These are phyloP conservation scores for Takakia lepidozioides DNA, from an alignment of 225 moss, liverwort and hornwort species.

Conservation along the genomic window DNA sequence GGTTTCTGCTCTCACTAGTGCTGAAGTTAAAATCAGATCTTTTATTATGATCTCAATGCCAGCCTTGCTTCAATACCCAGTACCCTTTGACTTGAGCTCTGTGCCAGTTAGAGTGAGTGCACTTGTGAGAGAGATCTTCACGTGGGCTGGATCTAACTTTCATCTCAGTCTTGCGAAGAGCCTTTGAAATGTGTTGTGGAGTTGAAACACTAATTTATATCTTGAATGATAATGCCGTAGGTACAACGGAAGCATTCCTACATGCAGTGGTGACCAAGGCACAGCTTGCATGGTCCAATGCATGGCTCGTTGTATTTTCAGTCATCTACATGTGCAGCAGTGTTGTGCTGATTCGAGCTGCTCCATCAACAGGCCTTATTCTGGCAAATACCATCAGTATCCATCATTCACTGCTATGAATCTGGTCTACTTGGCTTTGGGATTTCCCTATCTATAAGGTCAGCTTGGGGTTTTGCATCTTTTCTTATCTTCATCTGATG, in stretches of 20 bases:
- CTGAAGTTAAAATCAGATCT: too few relatives aligned
- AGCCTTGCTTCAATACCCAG: too few relatives aligned
- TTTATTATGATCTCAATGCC: not conserved
- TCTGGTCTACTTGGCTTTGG: too few relatives aligned
- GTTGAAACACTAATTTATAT: not conserved
- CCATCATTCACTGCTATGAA: constrained; percentile 23
- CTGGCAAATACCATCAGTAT: constrained; percentile 86
- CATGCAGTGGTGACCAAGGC: constrained; percentile 85
- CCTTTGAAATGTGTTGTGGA: too few relatives aligned
- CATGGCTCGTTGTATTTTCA: constrained; percentile 71
- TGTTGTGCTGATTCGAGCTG: constrained; percentile 55
- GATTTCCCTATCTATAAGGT: too few relatives aligned
- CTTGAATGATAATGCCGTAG: constrained; percentile 21
- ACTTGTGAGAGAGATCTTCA: too few relatives aligned
- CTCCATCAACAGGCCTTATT: constrained; percentile 87
- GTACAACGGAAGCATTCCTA: constrained; percentile 82
- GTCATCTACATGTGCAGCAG: constrained; percentile 72
- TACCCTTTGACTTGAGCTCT: not conserved
- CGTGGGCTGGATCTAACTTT: not conserved
- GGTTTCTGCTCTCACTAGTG: too few relatives aligned
- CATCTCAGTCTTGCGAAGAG: too few relatives aligned
- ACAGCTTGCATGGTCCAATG: constrained; percentile 74
- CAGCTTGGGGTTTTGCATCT: too few relatives aligned
- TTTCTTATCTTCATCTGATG: too few relatives aligned
- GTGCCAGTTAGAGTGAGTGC: too few relatives aligned